Base-by-base conservation (phyloP, 768 basidiomycete genomes). In the Termitomyces titanicus region DNA sequence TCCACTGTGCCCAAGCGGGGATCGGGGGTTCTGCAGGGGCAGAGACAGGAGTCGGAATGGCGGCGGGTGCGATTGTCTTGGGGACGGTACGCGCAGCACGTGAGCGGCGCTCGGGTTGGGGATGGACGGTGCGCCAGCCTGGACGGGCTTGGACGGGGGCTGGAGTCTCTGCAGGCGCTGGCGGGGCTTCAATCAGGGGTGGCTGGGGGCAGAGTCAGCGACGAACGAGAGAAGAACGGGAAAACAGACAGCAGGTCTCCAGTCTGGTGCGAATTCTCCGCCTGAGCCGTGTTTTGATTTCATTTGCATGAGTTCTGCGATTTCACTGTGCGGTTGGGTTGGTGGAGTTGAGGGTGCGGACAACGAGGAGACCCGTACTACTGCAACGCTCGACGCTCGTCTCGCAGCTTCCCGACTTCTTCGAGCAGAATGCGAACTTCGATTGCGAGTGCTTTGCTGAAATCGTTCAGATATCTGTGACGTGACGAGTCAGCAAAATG, bases 271-370 rank as follows among this genome's bases (percentile, higher is more conserved):
- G 64, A 85, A 92, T 61, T 91, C 88, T 25, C 89, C 89, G n/a
- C 85, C 88, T 0, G 85, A 79, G 15, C 89, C 86, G 66, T 90
- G 86, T 68, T 93, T 92, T 18, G 89, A 84, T 66, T 90, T 89
- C 48, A 91, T 76, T 46, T 82, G 80, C 88, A 94, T 87, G 55
- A 93, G 75, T 67, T 89, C 88, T 17, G 90, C 84, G 59, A 93
- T 90, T 68, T 94, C 91, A 59, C 91, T 92, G 63, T 18, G 51
- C n/a, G n/a, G n/a, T n/a, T n/a, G n/a, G n/a, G n/a, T n/a, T n/a
- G n/a, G n/a, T n/a, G n/a, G n/a, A n/a, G n/a, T n/a, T n/a, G n/a
- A n/a, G n/a, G n/a, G n/a, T n/a, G n/a, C n/a, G n/a, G n/a, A n/a
- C n/a, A n/a, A n/a, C n/a, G n/a, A n/a, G n/a, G n/a, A n/a, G n/a